These are phyloP conservation scores for Entomortierella beljakovae DNA, from an alignment of 192 early-diverging fungal genomes.

Conservation along the genomic window DNA sequence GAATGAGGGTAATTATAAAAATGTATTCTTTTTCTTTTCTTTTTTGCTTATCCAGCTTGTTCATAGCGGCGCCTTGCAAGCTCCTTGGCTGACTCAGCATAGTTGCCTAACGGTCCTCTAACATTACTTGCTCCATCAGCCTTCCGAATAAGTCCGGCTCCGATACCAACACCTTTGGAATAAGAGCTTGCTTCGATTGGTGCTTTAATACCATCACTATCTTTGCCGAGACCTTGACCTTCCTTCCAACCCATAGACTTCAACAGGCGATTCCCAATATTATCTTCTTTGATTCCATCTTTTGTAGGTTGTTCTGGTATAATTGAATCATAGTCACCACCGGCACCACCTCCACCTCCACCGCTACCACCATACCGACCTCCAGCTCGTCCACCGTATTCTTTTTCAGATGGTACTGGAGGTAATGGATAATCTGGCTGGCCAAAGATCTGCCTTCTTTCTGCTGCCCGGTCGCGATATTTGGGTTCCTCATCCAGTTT, in stretches of 20 bases:
- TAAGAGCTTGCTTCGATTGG: constrained; percentile 62
- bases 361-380: background rate
- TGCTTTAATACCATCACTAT: constrained; percentile 58
- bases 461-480: constrained; percentile 74
- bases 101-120: constrained; percentile 15
- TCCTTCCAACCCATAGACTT: constrained; percentile 79
- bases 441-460: constrained; percentile 68
- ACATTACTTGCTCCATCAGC: constrained; percentile 8
- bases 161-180: constrained; percentile 60
- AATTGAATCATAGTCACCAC: constrained; percentile 8
- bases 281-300: constrained; percentile 64
- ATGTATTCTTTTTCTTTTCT: background rate
- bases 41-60: constrained; percentile 13
- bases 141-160: constrained; percentile 34
- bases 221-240: constrained; percentile 68
- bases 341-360: background rate
- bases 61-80: constrained; percentile 50
- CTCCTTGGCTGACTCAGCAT: constrained; percentile 44
- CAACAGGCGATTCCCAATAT: constrained; percentile 69
- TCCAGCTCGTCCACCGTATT: constrained; percentile 16
- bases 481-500: constrained; percentile 39
- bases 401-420: constrained; percentile 17
- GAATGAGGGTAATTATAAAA: too few species aligned
- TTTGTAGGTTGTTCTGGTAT: constrained; percentile 58
- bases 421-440: constrained; percentile 62